phyloP scores from a whole-genome alignment of 2,329 filamentous ascomycete genomes.

The Blumeria hordei region DNA sequence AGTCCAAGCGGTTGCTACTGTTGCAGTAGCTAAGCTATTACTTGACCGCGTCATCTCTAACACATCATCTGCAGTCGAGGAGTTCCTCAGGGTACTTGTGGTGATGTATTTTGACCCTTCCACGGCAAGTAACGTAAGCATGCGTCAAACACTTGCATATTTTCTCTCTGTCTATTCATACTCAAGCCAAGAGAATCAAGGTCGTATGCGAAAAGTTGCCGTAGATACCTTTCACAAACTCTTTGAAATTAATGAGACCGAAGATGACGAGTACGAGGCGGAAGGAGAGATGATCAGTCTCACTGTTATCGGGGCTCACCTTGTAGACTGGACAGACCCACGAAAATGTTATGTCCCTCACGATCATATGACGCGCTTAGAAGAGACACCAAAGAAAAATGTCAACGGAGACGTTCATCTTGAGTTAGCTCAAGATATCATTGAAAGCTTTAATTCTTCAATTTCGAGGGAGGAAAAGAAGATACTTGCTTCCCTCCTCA shows the following conservation, averaged over 20 bases:
- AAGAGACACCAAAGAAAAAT: constrained; percentile 31
- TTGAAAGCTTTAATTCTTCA: constrained; percentile 46
- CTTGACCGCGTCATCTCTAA: constrained; percentile 59
- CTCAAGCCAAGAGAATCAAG: constrained; percentile 58
- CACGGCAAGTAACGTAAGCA: constrained; percentile 53
- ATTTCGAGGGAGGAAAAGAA: constrained; percentile 59
- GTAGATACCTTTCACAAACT: constrained; percentile 54
- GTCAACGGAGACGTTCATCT: constrained; percentile 62
- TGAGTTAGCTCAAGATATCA: constrained; percentile 48
- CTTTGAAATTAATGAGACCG: constrained; percentile 43
- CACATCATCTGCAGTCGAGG: constrained; percentile 29
- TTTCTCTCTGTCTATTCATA: constrained; percentile 91
- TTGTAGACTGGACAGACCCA: constrained; percentile 90
- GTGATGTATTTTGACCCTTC: constrained; percentile 77
- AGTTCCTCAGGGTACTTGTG: constrained; percentile 65
- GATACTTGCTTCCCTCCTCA: constrained; percentile 48
- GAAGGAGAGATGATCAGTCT: constrained; percentile 61
- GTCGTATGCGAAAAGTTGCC: constrained; percentile 52
- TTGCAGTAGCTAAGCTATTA: constrained; percentile 66
- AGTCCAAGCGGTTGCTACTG: constrained; percentile 60
- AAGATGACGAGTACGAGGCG: constrained; percentile 53
- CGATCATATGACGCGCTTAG: constrained; percentile 19
- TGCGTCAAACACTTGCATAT: constrained; percentile 73
- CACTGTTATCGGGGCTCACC: constrained; percentile 51
- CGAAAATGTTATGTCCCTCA: constrained; percentile 42